Percentiles rank a stretch among this genome's conserved stretches.
phyloP scores from a whole-genome alignment of 2,329 filamentous ascomycete genomes.

The Leptosphaerulina australis region DNA sequence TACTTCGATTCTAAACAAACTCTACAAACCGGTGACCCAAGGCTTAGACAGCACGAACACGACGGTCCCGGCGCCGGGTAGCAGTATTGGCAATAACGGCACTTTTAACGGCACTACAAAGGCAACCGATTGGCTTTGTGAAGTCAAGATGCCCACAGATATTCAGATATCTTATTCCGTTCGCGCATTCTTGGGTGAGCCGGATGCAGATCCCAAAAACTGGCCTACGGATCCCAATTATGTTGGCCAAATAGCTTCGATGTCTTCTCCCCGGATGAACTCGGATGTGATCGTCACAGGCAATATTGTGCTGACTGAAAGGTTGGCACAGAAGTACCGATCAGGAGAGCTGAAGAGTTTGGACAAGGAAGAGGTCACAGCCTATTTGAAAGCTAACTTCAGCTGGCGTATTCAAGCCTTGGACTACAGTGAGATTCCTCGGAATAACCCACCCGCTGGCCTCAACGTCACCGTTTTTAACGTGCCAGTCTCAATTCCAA shows the following conservation, averaged over 20 bases:
- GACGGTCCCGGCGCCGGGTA: slow-evolving; percentile 11
- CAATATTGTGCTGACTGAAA: slow-evolving; percentile 49
- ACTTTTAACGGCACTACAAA: slow-evolving; percentile 20
- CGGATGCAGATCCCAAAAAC: slow-evolving; percentile 29
- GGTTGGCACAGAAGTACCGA: slow-evolving; percentile 36
- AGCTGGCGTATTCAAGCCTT: slow-evolving; percentile 42
- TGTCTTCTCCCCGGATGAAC: slow-evolving; percentile 47
- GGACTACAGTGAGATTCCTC: slow-evolving; percentile 39
- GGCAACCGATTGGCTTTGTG: slow-evolving; percentile 37
- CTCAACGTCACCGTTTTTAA: slow-evolving; percentile 40
- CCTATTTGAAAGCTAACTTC: slow-evolving; percentile 39
- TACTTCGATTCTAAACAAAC: slow-evolving; percentile 33
- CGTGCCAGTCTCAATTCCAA: slow-evolving; percentile 33
- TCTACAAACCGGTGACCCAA: slow-evolving; percentile 36
- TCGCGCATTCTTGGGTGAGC: slow-evolving; percentile 40
- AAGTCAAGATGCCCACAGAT: slow-evolving; percentile 42
- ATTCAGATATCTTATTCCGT: slow-evolving; percentile 42
- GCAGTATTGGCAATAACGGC: slow-evolving; percentile 6
- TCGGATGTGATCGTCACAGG: slow-evolving; percentile 49
- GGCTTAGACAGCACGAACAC: slow-evolving; percentile 33
- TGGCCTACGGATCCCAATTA: slow-evolving; percentile 50
- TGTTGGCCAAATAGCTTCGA: slow-evolving; percentile 49
- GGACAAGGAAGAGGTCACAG: slow-evolving; percentile 26
- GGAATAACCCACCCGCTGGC: slow-evolving; percentile 33
- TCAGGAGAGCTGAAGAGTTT: slow-evolving; percentile 36